Evolutionary conservation across 129 eudicot species (phyloP).

Genomic region (Escallonia rubra): DNA sequence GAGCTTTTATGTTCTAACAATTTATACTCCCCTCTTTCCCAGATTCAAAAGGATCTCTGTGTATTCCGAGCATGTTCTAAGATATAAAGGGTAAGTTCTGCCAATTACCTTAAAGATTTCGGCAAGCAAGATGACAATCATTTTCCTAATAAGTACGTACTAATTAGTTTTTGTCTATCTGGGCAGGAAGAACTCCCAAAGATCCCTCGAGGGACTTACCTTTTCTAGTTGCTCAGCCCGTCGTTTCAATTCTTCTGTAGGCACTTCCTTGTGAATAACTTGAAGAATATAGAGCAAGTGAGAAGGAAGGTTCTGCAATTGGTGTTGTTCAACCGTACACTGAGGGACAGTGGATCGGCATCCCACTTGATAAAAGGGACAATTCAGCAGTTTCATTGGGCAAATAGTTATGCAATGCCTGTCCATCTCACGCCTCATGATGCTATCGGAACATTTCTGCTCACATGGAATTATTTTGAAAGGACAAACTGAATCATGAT

Average conservation of each 20-base stretch:
- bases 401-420: slow-evolving; percentile 87
- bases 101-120: too few species aligned
- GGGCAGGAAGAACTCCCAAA: not conserved
- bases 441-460: slow-evolving; percentile 62
- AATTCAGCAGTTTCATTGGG: slow-evolving; percentile 81
- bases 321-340: slow-evolving; percentile 51
- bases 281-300: slow-evolving; percentile 53
- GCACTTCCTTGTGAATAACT: slow-evolving; percentile 53
- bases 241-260: slow-evolving; percentile 36
- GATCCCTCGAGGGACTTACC: slow-evolving; percentile 25
- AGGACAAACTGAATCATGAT: slow-evolving; percentile 78
- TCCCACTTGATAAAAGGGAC: slow-evolving; percentile 74
- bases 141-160: too few species aligned
- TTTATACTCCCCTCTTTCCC: too few species aligned
- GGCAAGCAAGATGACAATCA: too few species aligned
- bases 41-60: too few species aligned
- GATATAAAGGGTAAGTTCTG: too few species aligned
- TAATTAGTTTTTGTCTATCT: too few species aligned
- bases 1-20: too few species aligned
- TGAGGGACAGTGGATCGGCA: slow-evolving; percentile 61
- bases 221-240: slow-evolving; percentile 55
- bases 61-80: too few species aligned
- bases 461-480: slow-evolving; percentile 85
- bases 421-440: slow-evolving; percentile 97
- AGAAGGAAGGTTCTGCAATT: slow-evolving; percentile 35